phyloP scores from a whole-genome alignment of 139 green algal genomes.

The Picochlorum sp. region DNA sequence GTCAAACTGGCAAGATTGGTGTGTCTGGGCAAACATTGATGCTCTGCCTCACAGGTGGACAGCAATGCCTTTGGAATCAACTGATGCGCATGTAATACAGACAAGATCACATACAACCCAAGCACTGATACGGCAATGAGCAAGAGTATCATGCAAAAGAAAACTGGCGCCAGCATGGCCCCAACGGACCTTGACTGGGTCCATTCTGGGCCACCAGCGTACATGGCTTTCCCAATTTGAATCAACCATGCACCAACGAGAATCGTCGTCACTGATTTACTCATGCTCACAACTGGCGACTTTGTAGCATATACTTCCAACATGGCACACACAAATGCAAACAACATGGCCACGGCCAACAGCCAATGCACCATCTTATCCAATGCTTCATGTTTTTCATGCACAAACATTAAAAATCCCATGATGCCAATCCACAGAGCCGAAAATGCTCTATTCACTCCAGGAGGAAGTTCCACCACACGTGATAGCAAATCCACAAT shows the following conservation, averaged over 20 bases:
- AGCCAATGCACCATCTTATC: slow-evolving; percentile 36
- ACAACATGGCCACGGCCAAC: slow-evolving; percentile 30
- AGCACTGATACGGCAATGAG: not conserved
- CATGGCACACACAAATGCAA: slow-evolving; percentile 4
- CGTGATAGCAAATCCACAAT: slow-evolving; percentile 25
- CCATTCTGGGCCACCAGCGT: slow-evolving; percentile 16
- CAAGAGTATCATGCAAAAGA: slow-evolving; percentile 17
- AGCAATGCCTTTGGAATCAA: not conserved
- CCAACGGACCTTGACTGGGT: slow-evolving; percentile 1
- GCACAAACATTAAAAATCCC: slow-evolving; percentile 30
- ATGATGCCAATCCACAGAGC: slow-evolving; percentile 17
- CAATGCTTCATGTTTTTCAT: slow-evolving; percentile 31
- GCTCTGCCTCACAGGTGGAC: not conserved
- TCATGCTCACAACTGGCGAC: slow-evolving; percentile 5
- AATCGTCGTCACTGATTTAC: slow-evolving; percentile 10
- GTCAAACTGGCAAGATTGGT: not conserved
- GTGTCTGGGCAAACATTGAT: not conserved
- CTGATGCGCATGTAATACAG: not conserved
- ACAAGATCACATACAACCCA: not conserved
- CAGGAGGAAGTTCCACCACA: slow-evolving; percentile 10
- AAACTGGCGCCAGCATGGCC: slow-evolving; percentile 27
- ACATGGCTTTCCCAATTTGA: slow-evolving; percentile 21
- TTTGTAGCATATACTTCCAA: slow-evolving; percentile 15
- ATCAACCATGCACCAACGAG: slow-evolving; percentile 31
- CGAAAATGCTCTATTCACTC: slow-evolving; percentile 20